Percentiles rank a stretch among this genome's conserved stretches.
Evolutionary conservation across 2,329 filamentous ascomycete genomes (phyloP).

Genomic region (Fusarium liriodendri): DNA sequence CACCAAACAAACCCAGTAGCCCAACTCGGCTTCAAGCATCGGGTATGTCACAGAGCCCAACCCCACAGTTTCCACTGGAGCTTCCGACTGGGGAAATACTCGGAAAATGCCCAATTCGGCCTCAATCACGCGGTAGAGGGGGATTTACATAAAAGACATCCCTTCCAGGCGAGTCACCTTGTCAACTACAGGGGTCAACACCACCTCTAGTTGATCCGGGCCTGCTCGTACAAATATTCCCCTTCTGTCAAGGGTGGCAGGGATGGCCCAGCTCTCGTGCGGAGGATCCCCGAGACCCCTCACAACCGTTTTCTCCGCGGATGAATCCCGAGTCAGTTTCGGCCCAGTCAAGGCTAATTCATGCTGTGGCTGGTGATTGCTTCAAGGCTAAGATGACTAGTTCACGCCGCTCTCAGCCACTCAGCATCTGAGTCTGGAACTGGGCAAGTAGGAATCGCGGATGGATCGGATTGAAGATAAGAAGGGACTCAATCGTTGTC

Average conservation of each 20-base stretch:
- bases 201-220: background rate
- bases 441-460: background rate
- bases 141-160: background rate
- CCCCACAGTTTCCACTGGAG: background rate
- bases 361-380: background rate
- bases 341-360: background rate
- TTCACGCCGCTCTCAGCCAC: background rate
- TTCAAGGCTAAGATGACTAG: background rate
- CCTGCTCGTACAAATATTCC: background rate
- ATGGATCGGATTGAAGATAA: background rate
- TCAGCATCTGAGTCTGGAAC: background rate
- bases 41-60: background rate
- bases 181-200: background rate
- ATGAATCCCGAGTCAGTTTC: background rate
- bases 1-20: background rate
- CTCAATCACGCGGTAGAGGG: background rate
- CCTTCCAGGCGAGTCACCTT: background rate
- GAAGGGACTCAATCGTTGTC: background rate
- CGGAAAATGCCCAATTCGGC: background rate
- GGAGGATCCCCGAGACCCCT: background rate
- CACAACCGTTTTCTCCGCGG: background rate
- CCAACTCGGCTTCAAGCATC: background rate
- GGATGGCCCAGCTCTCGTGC: background rate
- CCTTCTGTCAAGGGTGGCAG: background rate
- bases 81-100: background rate